Evolutionary conservation across 768 basidiomycete species (phyloP), one percentile per base, ranked within the genome.

Genomic region (Suillus variegatus): DNA sequence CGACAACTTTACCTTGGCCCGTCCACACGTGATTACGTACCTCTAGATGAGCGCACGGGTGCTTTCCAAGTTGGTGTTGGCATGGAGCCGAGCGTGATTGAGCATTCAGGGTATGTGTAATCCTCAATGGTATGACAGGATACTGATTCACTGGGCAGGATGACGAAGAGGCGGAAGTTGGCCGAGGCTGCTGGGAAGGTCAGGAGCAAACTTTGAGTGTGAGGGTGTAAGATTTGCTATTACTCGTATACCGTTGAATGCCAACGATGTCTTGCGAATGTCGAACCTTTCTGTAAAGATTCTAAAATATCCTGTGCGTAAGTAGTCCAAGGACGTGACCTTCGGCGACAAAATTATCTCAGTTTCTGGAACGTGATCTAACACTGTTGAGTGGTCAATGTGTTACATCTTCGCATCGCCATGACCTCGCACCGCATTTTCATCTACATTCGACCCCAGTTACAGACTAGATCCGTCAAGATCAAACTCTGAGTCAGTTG

Each of bases 1-100:
- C 82, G 90, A 71, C 93, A 94, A 83, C 85, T 96, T 61, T 97
- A 92, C 71, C 85, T 94, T 18, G 95, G 95, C 6, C 78, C 86
- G 7, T 78, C 83, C 18, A 89, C 88, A 75, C 87, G 95, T 51
- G 87, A 91, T 63, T 97, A 91, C 76, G 85, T 92, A 43, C 82
- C 86, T 22, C 75, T 93, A 18, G 85, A 85, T 1, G 77, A 87
- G 60, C 86, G 94, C 43, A 77, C 76, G 14, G 57, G 69, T 56
- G 76, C 80, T 13, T 85, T 88, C 28, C 82, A 85, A 64, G 41
- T 60, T 18, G 89, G 86, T 6, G 71, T 72, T 35, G 83, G 80
- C 74, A 82, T 86, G 70, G 87, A 84, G 28, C 91, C 92, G 13
- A 88, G 87, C 16, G 74, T 77, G 14, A 83, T 93, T 49, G 76